phyloP scores from a whole-genome alignment of 1,284 basidiomycete species.

The Cryptococcus sp. region DNA sequence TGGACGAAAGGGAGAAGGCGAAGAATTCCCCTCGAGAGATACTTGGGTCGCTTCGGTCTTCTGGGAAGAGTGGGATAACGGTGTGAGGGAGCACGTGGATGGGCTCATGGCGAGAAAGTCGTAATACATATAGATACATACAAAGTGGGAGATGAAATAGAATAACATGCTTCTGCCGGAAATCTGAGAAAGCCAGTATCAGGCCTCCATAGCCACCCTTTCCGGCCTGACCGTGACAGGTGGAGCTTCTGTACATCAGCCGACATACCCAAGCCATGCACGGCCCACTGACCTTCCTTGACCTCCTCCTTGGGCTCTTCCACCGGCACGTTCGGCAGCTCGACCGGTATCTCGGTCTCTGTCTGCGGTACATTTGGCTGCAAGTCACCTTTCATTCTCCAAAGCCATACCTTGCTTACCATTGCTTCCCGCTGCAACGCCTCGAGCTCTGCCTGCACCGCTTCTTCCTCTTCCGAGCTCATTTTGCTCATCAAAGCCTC shows the following conservation, averaged over 20 bases:
- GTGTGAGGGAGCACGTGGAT: constrained; percentile 29
- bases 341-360: constrained; percentile 25
- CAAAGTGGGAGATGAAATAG: not conserved
- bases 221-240: not conserved
- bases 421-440: constrained; percentile 59
- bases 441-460: constrained; percentile 74
- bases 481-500: constrained; percentile 77
- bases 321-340: constrained; percentile 53
- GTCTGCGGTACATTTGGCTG: constrained; percentile 29
- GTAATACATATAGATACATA: not conserved
- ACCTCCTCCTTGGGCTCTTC: constrained; percentile 44
- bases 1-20: constrained; percentile 8
- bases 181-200: not conserved
- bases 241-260: not conserved
- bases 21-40: constrained; percentile 16
- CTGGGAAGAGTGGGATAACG: constrained; percentile 40
- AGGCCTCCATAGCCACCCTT: constrained; percentile 4
- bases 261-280: not conserved
- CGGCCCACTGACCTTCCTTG: not conserved
- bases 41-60: constrained; percentile 33
- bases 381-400: not conserved
- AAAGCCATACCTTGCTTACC: constrained; percentile 17
- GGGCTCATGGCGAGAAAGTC: constrained; percentile 21
- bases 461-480: constrained; percentile 85
- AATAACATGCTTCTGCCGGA: not conserved